These are phyloP conservation scores for Agrocybe chaxingu DNA, from an alignment of 768 basidiomycete species.

Conservation along the genomic window DNA sequence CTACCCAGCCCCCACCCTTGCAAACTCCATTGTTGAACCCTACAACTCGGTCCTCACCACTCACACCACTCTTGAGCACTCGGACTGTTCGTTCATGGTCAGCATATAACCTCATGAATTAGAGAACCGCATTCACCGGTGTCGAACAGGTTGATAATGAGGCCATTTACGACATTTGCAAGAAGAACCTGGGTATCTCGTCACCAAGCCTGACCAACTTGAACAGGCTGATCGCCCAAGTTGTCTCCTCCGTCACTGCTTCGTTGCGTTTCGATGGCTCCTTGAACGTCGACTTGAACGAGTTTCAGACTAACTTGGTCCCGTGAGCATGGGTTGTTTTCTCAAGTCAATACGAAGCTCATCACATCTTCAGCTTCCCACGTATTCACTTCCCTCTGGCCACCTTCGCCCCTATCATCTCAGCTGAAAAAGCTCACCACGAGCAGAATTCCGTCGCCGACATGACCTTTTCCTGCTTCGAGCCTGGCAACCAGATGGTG, in stretches of 20 bases:
- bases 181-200: conserved; percentile 82
- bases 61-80: conserved; percentile 98
- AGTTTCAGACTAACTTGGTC: conserved; percentile 98
- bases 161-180: conserved; percentile 99
- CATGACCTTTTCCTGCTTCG: conserved; percentile 99
- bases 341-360: conserved; percentile 3
- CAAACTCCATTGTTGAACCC: conserved; percentile 96
- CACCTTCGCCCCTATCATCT: conserved; percentile 92
- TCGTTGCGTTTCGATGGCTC: conserved; percentile 97
- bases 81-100: conserved; percentile 99
- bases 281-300: conserved; percentile 94
- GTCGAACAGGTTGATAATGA: conserved; percentile 86
- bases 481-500: conserved; percentile 94
- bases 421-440: conserved; percentile 92
- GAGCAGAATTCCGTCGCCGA: conserved; percentile 97
- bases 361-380: conserved; percentile 66
- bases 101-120: conserved; percentile 5
- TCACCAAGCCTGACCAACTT: conserved; percentile 91
- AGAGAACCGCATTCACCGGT: background rate
- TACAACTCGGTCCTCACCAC: conserved; percentile 99
- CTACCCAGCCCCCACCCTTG: conserved; percentile 92
- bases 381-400: conserved; percentile 98
- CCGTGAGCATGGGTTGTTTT: conserved; percentile 56
- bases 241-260: conserved; percentile 96
- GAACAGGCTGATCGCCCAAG: conserved; percentile 96